phyloP scores from a whole-genome alignment of 108 stramenopile genomes.

The Skeletonema costatum region DNA sequence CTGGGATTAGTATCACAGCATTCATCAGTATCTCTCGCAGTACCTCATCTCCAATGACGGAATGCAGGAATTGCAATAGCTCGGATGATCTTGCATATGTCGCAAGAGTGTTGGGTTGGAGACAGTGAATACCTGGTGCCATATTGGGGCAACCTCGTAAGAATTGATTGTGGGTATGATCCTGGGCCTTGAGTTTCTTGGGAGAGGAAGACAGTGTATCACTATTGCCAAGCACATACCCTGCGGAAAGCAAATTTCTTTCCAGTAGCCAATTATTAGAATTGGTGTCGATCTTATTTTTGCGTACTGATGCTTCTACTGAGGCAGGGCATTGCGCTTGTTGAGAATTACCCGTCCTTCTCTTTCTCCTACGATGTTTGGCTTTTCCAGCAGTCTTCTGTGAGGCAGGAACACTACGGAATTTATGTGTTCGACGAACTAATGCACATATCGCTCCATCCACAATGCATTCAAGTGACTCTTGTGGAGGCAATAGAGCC shows the following conservation, averaged over 20 bases:
- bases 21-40: slow-evolving; percentile 50
- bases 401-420: not conserved
- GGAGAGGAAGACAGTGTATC: slow-evolving; percentile 15
- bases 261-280: slow-evolving; percentile 40
- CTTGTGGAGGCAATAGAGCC: slow-evolving; percentile 16
- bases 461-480: slow-evolving; percentile 41
- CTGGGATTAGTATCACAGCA: slow-evolving; percentile 44
- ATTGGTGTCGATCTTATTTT: not conserved
- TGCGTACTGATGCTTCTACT: not conserved
- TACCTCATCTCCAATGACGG: slow-evolving; percentile 37
- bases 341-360: not conserved
- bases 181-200: not conserved
- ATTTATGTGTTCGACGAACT: slow-evolving; percentile 32
- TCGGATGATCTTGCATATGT: slow-evolving; percentile 38
- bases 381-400: not conserved
- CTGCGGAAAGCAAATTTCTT: slow-evolving; percentile 35
- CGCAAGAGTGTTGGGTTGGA: slow-evolving; percentile 43
- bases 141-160: slow-evolving; percentile 45
- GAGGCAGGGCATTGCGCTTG: not conserved
- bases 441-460: slow-evolving; percentile 33
- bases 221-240: slow-evolving; percentile 32
- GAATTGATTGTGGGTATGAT: not conserved
- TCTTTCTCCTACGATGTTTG: not conserved
- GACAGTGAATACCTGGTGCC: slow-evolving; percentile 43
- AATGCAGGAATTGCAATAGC: slow-evolving; percentile 48